Evolutionary conservation across 495 filamentous ascomycete species (phyloP), one percentile per base, ranked within the genome.

Genomic region (Aspergillus cavernicola): DNA sequence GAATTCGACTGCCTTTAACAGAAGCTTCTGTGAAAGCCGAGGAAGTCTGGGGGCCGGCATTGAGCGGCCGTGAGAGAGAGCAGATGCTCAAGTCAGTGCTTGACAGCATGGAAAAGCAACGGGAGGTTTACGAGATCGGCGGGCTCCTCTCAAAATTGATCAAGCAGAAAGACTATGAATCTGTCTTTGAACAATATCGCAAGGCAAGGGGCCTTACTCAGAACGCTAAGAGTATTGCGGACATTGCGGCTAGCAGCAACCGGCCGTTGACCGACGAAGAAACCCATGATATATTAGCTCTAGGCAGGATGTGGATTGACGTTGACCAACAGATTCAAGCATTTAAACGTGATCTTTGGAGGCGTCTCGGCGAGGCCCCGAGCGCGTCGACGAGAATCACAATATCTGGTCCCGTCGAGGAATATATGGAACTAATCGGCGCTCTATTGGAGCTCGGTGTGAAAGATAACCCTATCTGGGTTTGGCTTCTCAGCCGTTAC

Each of bases 21-120:
- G 93, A 97, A 60, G 89, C 90, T 2, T 89, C 89, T 19, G 83
- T 89, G 42, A 97, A 97, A 64, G 92, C 92, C 0, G 90, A 98
- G 64, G 95, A 98, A 56, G 84, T 97, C 4, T 98, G 93, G 89
- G 93, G 95, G 0, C 95, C 95, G 13, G 92, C 91, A 15, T 73
- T 98, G 43, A 89, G 90, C 24, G 92, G 93, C 1, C 80, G 89
- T n/a, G 92, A 97, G 52, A 86, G 90, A 60, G 95, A 97, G 62
- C 88, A 91, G 58, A 83, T 82, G 50, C 71, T 97, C 38, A 91
- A 90, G 67, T 78, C 82, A 0, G 79, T 95, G 6, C 73, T 89
- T 29, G 74, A 77, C 3, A 80, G 82, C 5, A 79, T 97, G 48
- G 90, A 96, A 58, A 82, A 78, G 55, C 83, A 90, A 61, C 85